Base-by-base conservation (phyloP, 2,329 filamentous ascomycete species). In the Geosmithia putterillii region DNA sequence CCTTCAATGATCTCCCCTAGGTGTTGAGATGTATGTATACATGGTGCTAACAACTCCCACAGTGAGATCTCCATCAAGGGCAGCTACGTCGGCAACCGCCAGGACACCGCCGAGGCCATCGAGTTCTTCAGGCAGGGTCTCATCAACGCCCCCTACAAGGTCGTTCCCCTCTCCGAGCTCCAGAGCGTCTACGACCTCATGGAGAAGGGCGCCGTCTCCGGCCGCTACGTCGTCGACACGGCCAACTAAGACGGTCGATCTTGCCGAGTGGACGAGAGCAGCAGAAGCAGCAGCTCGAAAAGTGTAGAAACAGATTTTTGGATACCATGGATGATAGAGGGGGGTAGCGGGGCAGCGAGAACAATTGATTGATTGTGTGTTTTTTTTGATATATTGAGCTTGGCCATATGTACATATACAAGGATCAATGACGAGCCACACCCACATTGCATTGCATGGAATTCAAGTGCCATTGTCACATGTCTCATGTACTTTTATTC, bases 61-160 rank as follows among this genome's bases (percentile, higher is more conserved):
- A 39, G 38, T 66, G 95, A 95, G 87, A 81, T 95, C 68, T 81
- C 66, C 54, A 95, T 96, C 72, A 86, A 86, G 70, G 89, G 89
- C 47, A 87, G 81, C 54, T 95, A 95, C 60, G 90, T 96, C 52
- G 90, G 90, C 45, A 95, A 94, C 70, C 78, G 90, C 52, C 79
- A 83, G 59, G 90, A 96, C 60, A 83, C 81, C 1, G 76, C 81
- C 43, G 90, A 96, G 70, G 89, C 90, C 3, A 71, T 96, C 48
- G 89, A 95, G 52, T 95, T 95, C 70, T 95, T 78, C 71, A 69
- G 74, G 45, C 74, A 83, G 19, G 90, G 90, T 15, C 66, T 92
- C 50, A 89, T 96, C 73, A 83, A 86, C 58, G 80, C 81, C 4
- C 90, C 90, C 7, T 92, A 75, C 76, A 94, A 95, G 81, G 76